phyloP scores from a whole-genome alignment of 495 filamentous ascomycete species.

The Hypoxylon intermedium region DNA sequence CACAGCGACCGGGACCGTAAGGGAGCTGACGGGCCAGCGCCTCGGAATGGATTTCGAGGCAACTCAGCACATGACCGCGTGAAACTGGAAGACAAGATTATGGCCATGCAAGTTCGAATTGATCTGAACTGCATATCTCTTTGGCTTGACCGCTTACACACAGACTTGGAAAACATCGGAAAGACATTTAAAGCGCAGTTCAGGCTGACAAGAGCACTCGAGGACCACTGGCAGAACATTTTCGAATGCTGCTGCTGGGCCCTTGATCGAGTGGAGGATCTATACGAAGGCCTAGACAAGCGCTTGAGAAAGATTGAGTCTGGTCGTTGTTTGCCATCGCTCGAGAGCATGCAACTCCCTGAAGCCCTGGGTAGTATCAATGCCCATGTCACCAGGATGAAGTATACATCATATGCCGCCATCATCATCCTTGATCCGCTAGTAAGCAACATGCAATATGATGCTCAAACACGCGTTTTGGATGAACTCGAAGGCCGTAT shows the following conservation, averaged over 20 bases:
- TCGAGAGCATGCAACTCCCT: not conserved
- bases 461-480: not conserved
- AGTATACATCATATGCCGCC: slow-evolving; percentile 5
- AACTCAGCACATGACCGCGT: not conserved
- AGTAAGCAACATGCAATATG: not conserved
- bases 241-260: not conserved
- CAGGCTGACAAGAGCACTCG: not conserved
- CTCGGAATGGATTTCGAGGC: too few species aligned
- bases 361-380: slow-evolving; percentile 4
- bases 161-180: slow-evolving; percentile 2
- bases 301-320: not conserved
- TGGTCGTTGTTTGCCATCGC: not conserved
- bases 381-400: slow-evolving; percentile 15
- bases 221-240: not conserved
- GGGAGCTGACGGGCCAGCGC: too few species aligned
- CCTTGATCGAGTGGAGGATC: not conserved
- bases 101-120: slow-evolving; percentile 16
- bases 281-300: not conserved
- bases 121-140: not conserved
- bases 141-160: slow-evolving; percentile 1
- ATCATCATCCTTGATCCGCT: slow-evolving; percentile 4
- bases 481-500: too few species aligned
- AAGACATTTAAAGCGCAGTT: not conserved
- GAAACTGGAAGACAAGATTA: slow-evolving; percentile 8
- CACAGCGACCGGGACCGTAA: too few species aligned